phyloP scores from a whole-genome alignment of 257 asterid species.

The Nicotiana undulata region DNA sequence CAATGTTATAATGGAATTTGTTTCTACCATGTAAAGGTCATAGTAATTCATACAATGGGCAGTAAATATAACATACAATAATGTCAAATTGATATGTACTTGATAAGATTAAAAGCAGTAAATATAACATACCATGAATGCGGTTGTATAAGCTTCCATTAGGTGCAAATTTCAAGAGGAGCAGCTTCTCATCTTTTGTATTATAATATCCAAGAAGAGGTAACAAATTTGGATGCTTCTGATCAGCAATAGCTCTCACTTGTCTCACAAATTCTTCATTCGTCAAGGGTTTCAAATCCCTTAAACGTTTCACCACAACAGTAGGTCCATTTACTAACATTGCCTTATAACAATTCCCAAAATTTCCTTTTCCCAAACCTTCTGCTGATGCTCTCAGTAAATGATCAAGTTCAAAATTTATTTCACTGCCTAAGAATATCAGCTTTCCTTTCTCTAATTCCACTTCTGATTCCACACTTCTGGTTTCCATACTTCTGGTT shows the following conservation, averaged over 20 bases:
- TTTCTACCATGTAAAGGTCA: neutral
- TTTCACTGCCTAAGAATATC: slow-evolving; percentile 31
- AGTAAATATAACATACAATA: no score
- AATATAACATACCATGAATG: slow-evolving; percentile 40
- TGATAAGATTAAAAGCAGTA: neutral
- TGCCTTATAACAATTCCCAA: slow-evolving; percentile 73
- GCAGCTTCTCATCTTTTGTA: slow-evolving; percentile 60
- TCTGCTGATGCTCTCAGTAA: slow-evolving; percentile 69
- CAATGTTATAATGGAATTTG: neutral
- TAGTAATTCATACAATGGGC: neutral
- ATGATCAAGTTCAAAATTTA: slow-evolving; percentile 51
- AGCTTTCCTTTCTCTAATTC: slow-evolving; percentile 39
- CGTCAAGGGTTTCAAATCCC: slow-evolving; percentile 59
- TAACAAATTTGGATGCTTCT: slow-evolving; percentile 58
- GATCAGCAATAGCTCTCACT: slow-evolving; percentile 39
- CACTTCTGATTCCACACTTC: slow-evolving; percentile 13
- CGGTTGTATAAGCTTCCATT: slow-evolving; percentile 52
- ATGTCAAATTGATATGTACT: neutral
- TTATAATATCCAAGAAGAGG: slow-evolving; percentile 55
- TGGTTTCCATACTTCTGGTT: slow-evolving; percentile 10
- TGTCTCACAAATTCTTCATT: slow-evolving; percentile 51
- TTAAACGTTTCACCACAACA: slow-evolving; percentile 60
- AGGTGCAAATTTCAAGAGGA: slow-evolving; percentile 42
- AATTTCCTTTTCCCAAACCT: slow-evolving; percentile 63
- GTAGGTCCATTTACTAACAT: slow-evolving; percentile 38